Evolutionary conservation across 495 filamentous ascomycete species (phyloP), one percentile per base, ranked within the genome.

Genomic region (Neurospora terricola): DNA sequence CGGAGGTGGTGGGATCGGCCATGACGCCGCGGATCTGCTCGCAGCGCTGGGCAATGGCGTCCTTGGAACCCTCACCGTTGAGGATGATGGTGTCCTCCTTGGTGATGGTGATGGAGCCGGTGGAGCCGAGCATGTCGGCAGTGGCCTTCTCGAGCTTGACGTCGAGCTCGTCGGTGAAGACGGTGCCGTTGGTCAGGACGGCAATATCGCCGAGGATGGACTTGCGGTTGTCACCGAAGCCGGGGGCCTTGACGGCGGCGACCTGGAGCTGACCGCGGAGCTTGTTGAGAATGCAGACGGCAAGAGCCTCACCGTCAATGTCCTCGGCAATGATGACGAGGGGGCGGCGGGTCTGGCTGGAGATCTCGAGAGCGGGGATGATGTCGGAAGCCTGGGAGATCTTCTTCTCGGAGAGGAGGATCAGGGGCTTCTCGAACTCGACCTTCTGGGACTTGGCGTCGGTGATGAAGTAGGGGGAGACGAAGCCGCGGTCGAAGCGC

Each of bases 181-280:
- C 96, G 72, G 90, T 96, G 81, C 90, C 94, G 86, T 97, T 97
- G 84, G 96, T 98, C 75, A 99, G 90, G 75, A 98, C 90, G 77
- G 89, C 96, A 76, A 99, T 85, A 83, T 99, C 96, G 80, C 95
- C 96, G 54, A 99, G 93, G 83, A 99, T 96, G 79, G 93, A 97
- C 89, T 99, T 99, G 86, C 96, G 92, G 91, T 99, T 99, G 88
- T 99, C 96, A 84, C 96, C 96, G 85, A 99, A 99, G 82, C 96
- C 96, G 74, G 96, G 96, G 72, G 96, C 96, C 91, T 99, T 99
- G 85, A 99, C 94, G 73, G 96, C 96, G 75, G 92, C 95, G 76
- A 98, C 95, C 86, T 99, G 94, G 81, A 99, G 91, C 87, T 98
- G 96, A 72, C 96, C 96, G 84, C 96, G 96, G 80, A 99, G 93